Percentiles rank a stretch among this genome's conserved stretches.
Conservation (phyloP, 1,139 yeast genomes). For the Sugiyamaella pinicola region DNA sequence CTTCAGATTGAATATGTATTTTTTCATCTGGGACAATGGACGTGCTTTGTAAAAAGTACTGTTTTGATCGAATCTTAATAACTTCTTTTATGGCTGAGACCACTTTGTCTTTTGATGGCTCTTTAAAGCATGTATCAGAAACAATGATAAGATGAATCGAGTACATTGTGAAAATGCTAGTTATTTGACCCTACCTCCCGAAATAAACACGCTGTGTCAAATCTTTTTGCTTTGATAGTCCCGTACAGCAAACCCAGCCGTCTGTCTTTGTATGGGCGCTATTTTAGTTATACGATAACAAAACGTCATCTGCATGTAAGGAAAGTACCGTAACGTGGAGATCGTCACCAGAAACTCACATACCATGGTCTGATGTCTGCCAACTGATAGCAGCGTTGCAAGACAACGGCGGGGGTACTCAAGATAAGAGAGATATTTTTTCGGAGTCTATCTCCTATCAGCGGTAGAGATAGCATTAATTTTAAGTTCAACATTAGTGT, state of each 20-base stretch:
- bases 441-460: background rate
- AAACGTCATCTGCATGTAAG: background rate
- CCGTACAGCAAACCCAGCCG: background rate
- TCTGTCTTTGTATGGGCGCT: background rate
- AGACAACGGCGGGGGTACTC: too few species aligned
- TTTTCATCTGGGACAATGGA: conserved; percentile 41
- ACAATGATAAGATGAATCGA: conserved; percentile 41
- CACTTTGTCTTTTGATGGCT: conserved; percentile 38
- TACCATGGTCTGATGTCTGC: background rate
- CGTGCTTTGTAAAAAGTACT: conserved; percentile 24
- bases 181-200: background rate
- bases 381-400: background rate
- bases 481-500: too few species aligned
- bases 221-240: background rate
- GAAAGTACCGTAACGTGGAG: background rate
- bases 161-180: background rate
- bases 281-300: background rate
- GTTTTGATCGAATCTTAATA: conserved; percentile 6
- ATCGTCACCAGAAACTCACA: too few species aligned
- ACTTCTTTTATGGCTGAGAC: conserved; percentile 30
- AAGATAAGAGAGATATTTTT: background rate
- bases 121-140: conserved; percentile 45
- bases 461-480: background rate
- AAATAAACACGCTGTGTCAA: background rate
- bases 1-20: conserved; percentile 38